These are phyloP conservation scores for Pseudogymnoascus sp. DNA, from an alignment of 2,329 filamentous ascomycete genomes.

Conservation along the genomic window DNA sequence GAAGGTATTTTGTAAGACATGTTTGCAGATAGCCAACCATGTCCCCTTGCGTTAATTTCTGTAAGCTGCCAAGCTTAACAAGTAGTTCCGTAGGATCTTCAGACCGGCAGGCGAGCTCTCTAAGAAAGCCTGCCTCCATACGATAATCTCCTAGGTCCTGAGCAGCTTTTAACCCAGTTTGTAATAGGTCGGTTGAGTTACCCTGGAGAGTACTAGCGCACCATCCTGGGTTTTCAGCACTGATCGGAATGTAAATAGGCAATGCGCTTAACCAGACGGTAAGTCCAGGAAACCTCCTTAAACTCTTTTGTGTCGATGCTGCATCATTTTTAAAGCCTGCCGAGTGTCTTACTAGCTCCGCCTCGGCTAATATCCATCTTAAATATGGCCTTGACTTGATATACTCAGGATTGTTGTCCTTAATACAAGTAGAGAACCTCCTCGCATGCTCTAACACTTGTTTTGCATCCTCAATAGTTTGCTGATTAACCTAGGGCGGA, in stretches of 20 bases:
- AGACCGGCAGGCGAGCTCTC: neutral
- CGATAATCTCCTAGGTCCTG: neutral
- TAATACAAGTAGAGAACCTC: neutral
- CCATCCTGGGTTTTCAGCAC: neutral
- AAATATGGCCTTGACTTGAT: neutral
- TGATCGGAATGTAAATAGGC: neutral
- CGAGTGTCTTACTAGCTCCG: neutral
- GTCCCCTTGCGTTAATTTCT: neutral
- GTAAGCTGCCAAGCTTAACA: neutral
- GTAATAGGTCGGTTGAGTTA: neutral
- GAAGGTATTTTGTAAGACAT: neutral
- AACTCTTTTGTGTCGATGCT: neutral
- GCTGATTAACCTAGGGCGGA: neutral
- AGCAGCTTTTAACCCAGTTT: neutral
- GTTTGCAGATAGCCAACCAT: neutral
- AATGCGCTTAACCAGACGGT: neutral
- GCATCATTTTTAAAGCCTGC: neutral
- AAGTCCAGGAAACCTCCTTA: neutral
- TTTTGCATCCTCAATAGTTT: neutral
- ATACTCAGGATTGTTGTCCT: neutral
- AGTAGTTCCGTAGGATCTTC: neutral
- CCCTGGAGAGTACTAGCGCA: neutral
- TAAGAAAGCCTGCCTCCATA: neutral
- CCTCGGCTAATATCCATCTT: neutral
- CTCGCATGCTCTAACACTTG: neutral